phyloP scores from a whole-genome alignment of 2,329 filamentous ascomycete species.

The Arthrinium phaeospermum region DNA sequence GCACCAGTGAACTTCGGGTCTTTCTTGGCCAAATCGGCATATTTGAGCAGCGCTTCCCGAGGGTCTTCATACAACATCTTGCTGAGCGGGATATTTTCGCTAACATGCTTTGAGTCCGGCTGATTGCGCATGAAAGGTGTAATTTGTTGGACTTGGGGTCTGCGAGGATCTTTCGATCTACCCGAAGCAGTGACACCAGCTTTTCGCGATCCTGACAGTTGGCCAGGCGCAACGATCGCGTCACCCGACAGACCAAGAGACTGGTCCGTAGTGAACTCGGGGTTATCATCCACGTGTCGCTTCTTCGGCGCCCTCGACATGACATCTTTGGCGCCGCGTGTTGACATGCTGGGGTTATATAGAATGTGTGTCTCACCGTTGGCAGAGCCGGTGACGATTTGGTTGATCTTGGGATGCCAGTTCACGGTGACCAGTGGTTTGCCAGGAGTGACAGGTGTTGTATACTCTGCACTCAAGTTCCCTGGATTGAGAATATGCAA shows the following conservation, averaged over 20 bases:
- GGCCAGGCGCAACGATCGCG: constrained; percentile 74
- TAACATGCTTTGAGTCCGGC: constrained; percentile 88
- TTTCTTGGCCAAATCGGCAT: constrained; percentile 89
- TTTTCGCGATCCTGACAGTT: constrained; percentile 58
- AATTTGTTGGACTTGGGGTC: constrained; percentile 82
- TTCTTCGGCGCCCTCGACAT: constrained; percentile 95
- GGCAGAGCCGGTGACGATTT: constrained; percentile 92
- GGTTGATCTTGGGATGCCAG: constrained; percentile 95
- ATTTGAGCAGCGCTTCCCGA: constrained; percentile 90
- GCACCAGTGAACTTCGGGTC: constrained; percentile 95
- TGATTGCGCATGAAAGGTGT: constrained; percentile 92
- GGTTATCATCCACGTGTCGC: constrained; percentile 93
- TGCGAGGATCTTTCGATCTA: constrained; percentile 75
- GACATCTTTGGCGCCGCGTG: constrained; percentile 81
- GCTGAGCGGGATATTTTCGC: constrained; percentile 85
- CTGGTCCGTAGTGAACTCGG: constrained; percentile 83
- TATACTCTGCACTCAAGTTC: constrained; percentile 81
- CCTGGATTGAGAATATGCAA: constrained; percentile 94
- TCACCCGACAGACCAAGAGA: constrained; percentile 83
- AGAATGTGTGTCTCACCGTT: constrained; percentile 90
- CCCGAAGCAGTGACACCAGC: constrained; percentile 81
- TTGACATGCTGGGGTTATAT: constrained; percentile 86
- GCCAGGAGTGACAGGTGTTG: constrained; percentile 87
- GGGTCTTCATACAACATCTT: constrained; percentile 97
- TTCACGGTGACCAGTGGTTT: constrained; percentile 82